Conservation (phyloP, 495 filamentous ascomycete species). For the Copromyces sp. region DNA sequence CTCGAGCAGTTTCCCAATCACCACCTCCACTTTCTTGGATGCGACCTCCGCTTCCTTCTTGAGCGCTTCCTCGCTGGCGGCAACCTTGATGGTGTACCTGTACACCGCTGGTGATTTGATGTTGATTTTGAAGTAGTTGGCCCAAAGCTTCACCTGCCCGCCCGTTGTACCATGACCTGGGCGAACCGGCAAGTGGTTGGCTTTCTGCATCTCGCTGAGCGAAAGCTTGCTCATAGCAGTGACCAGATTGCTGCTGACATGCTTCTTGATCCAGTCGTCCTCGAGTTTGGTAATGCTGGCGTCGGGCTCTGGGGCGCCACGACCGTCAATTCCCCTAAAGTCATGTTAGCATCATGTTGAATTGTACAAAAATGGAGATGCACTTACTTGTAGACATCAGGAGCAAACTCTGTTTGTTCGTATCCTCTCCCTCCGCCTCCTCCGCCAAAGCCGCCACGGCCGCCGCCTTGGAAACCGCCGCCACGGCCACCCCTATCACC, state of each 20-base stretch:
- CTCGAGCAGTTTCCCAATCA: slow-evolving; percentile 30
- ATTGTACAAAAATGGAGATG: background rate
- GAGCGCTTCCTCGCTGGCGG: slow-evolving; percentile 24
- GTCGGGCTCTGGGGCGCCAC: slow-evolving; percentile 17
- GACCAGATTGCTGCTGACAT: background rate
- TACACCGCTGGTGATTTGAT: slow-evolving; percentile 25
- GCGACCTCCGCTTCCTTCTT: slow-evolving; percentile 26
- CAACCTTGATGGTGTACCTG: slow-evolving; percentile 27
- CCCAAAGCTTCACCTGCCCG: slow-evolving; percentile 40
- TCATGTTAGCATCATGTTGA: slow-evolving; percentile 3
- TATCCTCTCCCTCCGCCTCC: slow-evolving; percentile 11
- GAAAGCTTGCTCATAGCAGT: slow-evolving; percentile 20
- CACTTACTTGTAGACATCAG: slow-evolving; percentile 27
- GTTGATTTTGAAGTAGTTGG: slow-evolving; percentile 54
- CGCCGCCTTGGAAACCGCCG: slow-evolving; percentile 16
- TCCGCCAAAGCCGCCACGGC: slow-evolving; percentile 14
- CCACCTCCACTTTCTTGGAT: slow-evolving; percentile 39
- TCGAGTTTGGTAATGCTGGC: slow-evolving; percentile 24
- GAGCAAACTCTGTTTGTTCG: slow-evolving; percentile 10
- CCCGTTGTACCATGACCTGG: slow-evolving; percentile 53
- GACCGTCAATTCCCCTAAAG: background rate
- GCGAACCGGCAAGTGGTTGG: slow-evolving; percentile 30
- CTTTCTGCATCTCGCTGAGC: slow-evolving; percentile 2
- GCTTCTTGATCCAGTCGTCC: slow-evolving; percentile 18
- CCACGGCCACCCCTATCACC: slow-evolving; percentile 12